phyloP scores from a whole-genome alignment of 2,329 filamentous ascomycete species.

The Exophiala sp. region DNA sequence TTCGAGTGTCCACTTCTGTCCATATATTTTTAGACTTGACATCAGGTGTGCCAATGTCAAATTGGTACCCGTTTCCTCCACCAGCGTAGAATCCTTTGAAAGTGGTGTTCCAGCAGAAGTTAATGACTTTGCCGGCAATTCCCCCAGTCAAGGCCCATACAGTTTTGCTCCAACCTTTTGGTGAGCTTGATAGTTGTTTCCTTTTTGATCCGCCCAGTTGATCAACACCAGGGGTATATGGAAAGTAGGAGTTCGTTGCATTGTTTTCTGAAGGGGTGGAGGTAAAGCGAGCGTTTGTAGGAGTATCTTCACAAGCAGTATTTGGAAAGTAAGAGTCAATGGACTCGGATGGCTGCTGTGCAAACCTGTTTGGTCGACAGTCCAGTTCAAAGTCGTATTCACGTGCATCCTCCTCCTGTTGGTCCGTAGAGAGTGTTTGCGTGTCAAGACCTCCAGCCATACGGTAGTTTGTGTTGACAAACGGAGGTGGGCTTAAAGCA shows the following conservation, averaged over 20 bases:
- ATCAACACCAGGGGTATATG: not conserved
- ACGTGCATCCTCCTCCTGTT: constrained; percentile 25
- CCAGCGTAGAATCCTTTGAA: constrained; percentile 85
- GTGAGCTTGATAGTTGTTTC: constrained; percentile 11
- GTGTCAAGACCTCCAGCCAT: constrained; percentile 35
- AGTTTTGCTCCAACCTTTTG: constrained; percentile 37
- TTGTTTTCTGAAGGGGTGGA: no score
- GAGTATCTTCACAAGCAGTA: constrained; percentile 13
- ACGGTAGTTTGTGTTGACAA: constrained; percentile 38
- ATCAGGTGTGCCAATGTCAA: constrained; percentile 37
- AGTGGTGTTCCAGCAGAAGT: constrained; percentile 67
- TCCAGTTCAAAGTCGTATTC: constrained; percentile 35
- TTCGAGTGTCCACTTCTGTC: constrained; percentile 31
- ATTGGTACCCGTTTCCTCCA: constrained; percentile 65
- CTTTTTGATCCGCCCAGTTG: not conserved
- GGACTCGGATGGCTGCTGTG: constrained; percentile 29
- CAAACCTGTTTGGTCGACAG: constrained; percentile 40
- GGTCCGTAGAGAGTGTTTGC: constrained; percentile 28
- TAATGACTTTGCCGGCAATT: constrained; percentile 65
- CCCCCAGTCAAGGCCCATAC: constrained; percentile 40
- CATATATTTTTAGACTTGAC: constrained; percentile 31
- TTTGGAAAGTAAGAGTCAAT: constrained; percentile 16
- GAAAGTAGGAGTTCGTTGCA: constrained; percentile 10
- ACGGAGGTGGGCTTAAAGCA: constrained; percentile 33
- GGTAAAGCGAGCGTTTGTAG: constrained; percentile 8